Conservation (phyloP, 2,329 filamentous ascomycete species). For the Alternaria rosae region DNA sequence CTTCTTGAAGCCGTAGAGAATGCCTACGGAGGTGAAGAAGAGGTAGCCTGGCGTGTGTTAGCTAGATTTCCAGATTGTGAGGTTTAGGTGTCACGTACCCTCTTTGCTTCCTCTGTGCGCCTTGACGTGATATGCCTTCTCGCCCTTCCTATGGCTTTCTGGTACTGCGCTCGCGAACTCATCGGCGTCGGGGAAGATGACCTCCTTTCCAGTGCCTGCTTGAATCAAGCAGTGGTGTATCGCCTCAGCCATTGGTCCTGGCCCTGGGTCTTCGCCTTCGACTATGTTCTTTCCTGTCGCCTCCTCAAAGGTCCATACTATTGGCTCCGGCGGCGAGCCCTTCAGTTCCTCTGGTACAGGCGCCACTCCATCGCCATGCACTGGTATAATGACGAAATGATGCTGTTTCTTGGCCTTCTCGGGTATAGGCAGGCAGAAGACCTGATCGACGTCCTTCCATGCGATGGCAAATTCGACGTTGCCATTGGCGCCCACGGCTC, state of each 20-base stretch:
- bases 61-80: background rate
- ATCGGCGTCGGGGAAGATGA: conserved; percentile 62
- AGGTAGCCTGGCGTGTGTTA: conserved; percentile 61
- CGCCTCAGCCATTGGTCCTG: conserved; percentile 55
- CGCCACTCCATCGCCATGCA: conserved; percentile 59
- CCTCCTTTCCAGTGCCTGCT: conserved; percentile 56
- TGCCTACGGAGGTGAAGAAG: conserved; percentile 67
- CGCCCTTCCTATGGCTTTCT: conserved; percentile 68
- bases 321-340: conserved; percentile 58
- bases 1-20: conserved; percentile 72
- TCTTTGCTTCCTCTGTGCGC: conserved; percentile 71
- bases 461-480: conserved; percentile 63
- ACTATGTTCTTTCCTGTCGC: conserved; percentile 55
- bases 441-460: conserved; percentile 62
- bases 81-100: conserved; percentile 52
- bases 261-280: conserved; percentile 54
- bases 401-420: conserved; percentile 70
- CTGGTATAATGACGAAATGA: conserved; percentile 68
- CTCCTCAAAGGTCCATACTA: conserved; percentile 68
- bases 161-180: conserved; percentile 68
- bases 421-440: conserved; percentile 68
- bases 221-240: conserved; percentile 50
- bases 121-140: conserved; percentile 70
- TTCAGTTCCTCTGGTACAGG: conserved; percentile 50
- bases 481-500: conserved; percentile 59